Evolutionary conservation across 306 rosid genomes (phyloP).

Genomic region (Senna tora): DNA sequence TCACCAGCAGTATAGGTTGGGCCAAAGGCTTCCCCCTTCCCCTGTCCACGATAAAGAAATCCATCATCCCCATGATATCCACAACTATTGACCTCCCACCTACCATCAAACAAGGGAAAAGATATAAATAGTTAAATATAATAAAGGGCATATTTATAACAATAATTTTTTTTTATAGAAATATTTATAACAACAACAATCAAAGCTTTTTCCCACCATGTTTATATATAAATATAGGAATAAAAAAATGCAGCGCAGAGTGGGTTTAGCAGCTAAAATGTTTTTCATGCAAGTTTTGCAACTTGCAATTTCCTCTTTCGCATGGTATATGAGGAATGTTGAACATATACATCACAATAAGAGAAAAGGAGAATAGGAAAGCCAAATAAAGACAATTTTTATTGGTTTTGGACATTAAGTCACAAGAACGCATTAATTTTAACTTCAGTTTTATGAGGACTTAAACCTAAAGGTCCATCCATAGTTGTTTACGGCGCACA

Average conservation of each 20-base stretch:
- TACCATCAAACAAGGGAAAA: slow-evolving; percentile 26
- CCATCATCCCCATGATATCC: slow-evolving; percentile 99
- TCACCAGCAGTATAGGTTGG: slow-evolving; percentile 89
- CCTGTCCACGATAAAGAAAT: slow-evolving; percentile 76
- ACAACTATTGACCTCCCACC: slow-evolving; percentile 97
- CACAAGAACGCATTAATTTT: neutral
- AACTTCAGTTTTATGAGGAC: no score
- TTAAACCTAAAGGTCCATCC: neutral
- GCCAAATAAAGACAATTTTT: neutral
- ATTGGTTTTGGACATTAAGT: neutral
- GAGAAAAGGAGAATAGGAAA: neutral
- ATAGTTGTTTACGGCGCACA: no score
- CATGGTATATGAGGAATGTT: neutral
- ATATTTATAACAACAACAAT: no score
- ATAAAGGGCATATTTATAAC: neutral
- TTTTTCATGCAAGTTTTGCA: neutral
- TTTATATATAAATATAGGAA: neutral
- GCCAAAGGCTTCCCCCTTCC: slow-evolving; percentile 80
- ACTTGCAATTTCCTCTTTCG: neutral
- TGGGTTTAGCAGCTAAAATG: neutral
- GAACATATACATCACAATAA: neutral
- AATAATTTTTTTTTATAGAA: no score
- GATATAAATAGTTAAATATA: neutral
- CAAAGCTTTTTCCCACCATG: no score
- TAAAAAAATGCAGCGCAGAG: neutral